Evolutionary conservation across 768 basidiomycete genomes (phyloP).

Genomic region (Tylopilus sp.): DNA sequence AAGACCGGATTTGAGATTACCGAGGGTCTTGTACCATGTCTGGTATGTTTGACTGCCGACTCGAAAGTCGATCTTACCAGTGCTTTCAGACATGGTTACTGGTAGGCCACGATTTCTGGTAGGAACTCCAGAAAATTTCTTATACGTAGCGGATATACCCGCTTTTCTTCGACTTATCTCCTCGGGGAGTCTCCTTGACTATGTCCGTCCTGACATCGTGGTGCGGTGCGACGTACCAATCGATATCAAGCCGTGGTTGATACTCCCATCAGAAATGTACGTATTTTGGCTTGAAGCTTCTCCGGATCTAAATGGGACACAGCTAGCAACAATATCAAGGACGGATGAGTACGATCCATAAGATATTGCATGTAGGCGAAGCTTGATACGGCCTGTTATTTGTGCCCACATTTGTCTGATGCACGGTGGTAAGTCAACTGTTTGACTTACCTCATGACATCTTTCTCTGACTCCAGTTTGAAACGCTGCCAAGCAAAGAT

Average conservation of each 20-base stretch:
- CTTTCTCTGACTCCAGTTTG: too few species aligned
- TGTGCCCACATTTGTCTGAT: too few species aligned
- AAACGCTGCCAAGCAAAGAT: too few species aligned
- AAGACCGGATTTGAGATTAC: conserved; percentile 33
- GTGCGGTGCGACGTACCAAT: not conserved
- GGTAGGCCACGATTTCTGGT: not conserved
- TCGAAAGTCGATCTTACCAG: conserved; percentile 21
- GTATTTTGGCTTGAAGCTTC: not conserved
- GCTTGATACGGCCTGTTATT: not conserved
- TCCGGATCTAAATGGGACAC: not conserved
- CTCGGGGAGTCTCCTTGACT: not conserved
- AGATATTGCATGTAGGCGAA: not conserved
- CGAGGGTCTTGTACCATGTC: conserved; percentile 45
- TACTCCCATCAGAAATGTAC: not conserved
- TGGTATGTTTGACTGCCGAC: conserved; percentile 27
- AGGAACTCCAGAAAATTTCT: not conserved
- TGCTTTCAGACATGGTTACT: conserved; percentile 18
- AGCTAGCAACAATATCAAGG: not conserved
- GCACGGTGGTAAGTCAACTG: too few species aligned
- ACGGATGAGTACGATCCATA: not conserved
- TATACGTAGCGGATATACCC: not conserved
- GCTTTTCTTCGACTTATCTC: not conserved
- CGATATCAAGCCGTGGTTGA: not conserved
- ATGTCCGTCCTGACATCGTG: not conserved
- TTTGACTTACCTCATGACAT: too few species aligned